Percentiles rank a stretch among this genome's conserved stretches.
phyloP scores from a whole-genome alignment of 495 filamentous ascomycete species.

The Mycothermus thermophilus region DNA sequence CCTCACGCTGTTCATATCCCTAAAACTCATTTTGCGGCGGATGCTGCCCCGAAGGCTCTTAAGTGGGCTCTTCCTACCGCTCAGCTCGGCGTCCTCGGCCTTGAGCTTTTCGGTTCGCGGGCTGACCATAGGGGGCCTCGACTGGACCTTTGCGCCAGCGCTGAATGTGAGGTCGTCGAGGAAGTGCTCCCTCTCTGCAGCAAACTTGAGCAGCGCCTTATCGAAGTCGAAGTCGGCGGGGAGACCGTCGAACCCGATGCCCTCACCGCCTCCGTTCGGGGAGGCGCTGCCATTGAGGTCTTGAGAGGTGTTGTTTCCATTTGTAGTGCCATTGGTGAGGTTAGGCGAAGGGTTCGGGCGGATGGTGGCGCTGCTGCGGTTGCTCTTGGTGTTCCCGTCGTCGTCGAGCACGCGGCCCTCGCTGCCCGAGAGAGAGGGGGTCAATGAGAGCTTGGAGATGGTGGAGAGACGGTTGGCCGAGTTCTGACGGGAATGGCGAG shows the following conservation, averaged over 20 bases:
- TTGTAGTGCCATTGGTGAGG: conserved; percentile 8
- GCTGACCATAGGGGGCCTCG: conserved; percentile 53
- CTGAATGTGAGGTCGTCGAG: conserved; percentile 82
- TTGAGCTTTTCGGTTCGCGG: conserved; percentile 70
- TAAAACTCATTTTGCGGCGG: conserved; percentile 71
- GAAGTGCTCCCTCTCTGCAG: conserved; percentile 84
- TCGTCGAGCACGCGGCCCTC: conserved; percentile 47
- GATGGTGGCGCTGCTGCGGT: conserved; percentile 79
- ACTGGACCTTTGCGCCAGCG: conserved; percentile 64
- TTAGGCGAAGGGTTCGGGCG: conserved; percentile 35
- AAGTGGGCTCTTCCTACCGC: conserved; percentile 34
- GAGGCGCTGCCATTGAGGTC: conserved; percentile 3
- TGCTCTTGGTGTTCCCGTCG: conserved; percentile 57
- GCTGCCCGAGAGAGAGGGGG: conserved; percentile 11
- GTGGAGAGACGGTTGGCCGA: conserved; percentile 53
- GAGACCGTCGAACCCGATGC: conserved; percentile 15
- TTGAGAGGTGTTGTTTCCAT: too few relatives aligned
- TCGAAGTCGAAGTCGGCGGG: conserved; percentile 70
- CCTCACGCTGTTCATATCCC: conserved; percentile 91
- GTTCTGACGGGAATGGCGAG: conserved; percentile 47
- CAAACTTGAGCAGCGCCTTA: conserved; percentile 81
- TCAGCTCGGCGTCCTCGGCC: conserved; percentile 50
- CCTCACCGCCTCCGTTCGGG: conserved; percentile 5
- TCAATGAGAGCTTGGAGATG: conserved; percentile 46
- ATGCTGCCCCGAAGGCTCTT: conserved; percentile 58